These are phyloP conservation scores for Brassica juncea DNA, from an alignment of 345 rosid genomes.

Conservation along the genomic window DNA sequence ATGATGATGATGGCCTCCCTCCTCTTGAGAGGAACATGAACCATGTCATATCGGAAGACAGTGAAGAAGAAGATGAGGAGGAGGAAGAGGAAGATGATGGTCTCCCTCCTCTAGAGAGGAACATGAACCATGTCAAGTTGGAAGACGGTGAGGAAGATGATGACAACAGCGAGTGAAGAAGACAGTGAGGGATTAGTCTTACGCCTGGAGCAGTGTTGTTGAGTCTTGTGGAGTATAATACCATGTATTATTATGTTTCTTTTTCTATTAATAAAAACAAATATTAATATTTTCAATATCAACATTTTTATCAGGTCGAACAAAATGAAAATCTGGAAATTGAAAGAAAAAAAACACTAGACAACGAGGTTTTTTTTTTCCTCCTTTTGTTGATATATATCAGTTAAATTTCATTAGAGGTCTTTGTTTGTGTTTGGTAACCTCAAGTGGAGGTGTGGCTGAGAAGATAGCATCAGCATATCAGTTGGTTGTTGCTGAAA, in stretches of 20 bases:
- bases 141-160: constrained; percentile 62
- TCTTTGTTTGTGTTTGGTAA: background rate
- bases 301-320: constrained; percentile 25
- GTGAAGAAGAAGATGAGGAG: constrained; percentile 52
- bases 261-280: constrained; percentile 6
- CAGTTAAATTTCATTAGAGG: constrained; percentile 9
- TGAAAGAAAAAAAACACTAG: background rate
- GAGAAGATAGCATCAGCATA: constrained; percentile 93
- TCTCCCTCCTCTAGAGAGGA: constrained; percentile 89
- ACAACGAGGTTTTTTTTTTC: background rate
- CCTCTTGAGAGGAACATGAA: constrained; percentile 88
- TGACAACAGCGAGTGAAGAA: constrained; percentile 42
- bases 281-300: background rate
- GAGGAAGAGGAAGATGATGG: constrained; percentile 53
- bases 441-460: constrained; percentile 75
- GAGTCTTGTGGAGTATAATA: constrained; percentile 10
- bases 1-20: constrained; percentile 78
- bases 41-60: constrained; percentile 59
- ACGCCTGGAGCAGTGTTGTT: background rate
- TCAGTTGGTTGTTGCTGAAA: constrained; percentile 71
- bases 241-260: constrained; percentile 10
- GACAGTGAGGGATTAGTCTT: constrained; percentile 50
- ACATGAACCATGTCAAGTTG: constrained; percentile 68
- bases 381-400: background rate
- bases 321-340: constrained; percentile 22